These are phyloP conservation scores for Phialophora macrospora DNA, from an alignment of 2,329 filamentous ascomycete species.

Conservation along the genomic window DNA sequence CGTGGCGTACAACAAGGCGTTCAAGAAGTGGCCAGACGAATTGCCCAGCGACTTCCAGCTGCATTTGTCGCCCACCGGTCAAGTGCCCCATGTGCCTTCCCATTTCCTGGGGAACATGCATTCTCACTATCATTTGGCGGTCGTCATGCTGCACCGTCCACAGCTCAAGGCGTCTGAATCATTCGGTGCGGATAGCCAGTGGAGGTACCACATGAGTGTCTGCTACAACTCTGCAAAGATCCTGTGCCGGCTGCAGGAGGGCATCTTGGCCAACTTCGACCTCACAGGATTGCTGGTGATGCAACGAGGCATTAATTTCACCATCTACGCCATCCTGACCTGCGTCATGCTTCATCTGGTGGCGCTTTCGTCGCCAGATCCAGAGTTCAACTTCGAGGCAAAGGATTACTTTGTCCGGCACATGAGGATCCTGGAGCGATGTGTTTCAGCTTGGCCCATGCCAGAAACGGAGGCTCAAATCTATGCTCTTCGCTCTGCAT, in stretches of 20 bases:
- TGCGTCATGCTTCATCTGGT: slow-evolving; percentile 93
- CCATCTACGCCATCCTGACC: slow-evolving; percentile 87
- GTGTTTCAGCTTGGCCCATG: slow-evolving; percentile 82
- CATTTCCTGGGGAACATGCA: slow-evolving; percentile 90
- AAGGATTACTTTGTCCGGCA: slow-evolving; percentile 88
- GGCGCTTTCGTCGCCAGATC: slow-evolving; percentile 89
- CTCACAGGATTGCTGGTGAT: slow-evolving; percentile 84
- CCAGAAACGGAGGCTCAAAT: slow-evolving; percentile 89
- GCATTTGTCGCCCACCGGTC: slow-evolving; percentile 76
- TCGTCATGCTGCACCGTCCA: slow-evolving; percentile 86
- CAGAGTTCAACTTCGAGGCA: slow-evolving; percentile 81
- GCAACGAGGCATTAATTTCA: slow-evolving; percentile 92
- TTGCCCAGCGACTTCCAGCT: slow-evolving; percentile 79
- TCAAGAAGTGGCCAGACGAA: slow-evolving; percentile 75
- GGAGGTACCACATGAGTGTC: slow-evolving; percentile 85
- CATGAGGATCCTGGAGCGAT: slow-evolving; percentile 90
- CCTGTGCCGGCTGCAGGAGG: slow-evolving; percentile 85
- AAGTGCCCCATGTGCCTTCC: slow-evolving; percentile 80
- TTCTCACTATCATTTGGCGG: slow-evolving; percentile 81
- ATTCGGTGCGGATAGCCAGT: slow-evolving; percentile 70
- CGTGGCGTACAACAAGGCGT: slow-evolving; percentile 75
- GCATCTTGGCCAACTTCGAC: slow-evolving; percentile 75
- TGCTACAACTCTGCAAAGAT: slow-evolving; percentile 84
- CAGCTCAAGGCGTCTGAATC: slow-evolving; percentile 80
- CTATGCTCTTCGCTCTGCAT: slow-evolving; percentile 84